phyloP scores from a whole-genome alignment of 768 basidiomycete species.

The Lactarius sp. region DNA sequence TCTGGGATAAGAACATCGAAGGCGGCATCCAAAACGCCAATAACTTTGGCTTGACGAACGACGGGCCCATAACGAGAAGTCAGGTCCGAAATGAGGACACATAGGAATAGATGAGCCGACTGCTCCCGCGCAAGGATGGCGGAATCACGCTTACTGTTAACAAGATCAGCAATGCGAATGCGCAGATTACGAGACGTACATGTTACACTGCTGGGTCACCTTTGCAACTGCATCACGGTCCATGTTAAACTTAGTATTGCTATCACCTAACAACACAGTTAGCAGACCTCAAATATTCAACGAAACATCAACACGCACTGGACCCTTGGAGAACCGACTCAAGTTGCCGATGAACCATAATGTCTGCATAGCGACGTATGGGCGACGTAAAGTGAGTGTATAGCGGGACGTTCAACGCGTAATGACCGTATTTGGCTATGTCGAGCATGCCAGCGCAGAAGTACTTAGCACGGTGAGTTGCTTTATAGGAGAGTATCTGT shows the following conservation, averaged over 20 bases:
- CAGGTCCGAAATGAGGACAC: conserved; percentile 89
- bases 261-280: conserved; percentile 16
- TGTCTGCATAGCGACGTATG: conserved; percentile 88
- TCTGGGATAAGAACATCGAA: conserved; percentile 96
- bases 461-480: conserved; percentile 94
- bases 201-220: conserved; percentile 96
- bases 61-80: conserved; percentile 95
- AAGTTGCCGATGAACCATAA: conserved; percentile 94
- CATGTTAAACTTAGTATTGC: conserved; percentile 84
- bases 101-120: conserved; percentile 92
- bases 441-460: conserved; percentile 99
- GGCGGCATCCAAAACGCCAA: conserved; percentile 94
- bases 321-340: conserved; percentile 79
- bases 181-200: conserved; percentile 45
- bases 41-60: conserved; percentile 89
- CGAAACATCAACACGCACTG: conserved; percentile 38
- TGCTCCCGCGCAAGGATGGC: conserved; percentile 92
- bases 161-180: conserved; percentile 7
- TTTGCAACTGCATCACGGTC: conserved; percentile 98
- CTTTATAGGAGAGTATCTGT: conserved; percentile 79
- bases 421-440: conserved; percentile 96
- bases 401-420: conserved; percentile 81
- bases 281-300: not conserved
- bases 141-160: conserved; percentile 78
- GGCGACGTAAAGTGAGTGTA: conserved; percentile 95